These are phyloP conservation scores for Phytophthora pseudosyringae DNA, from an alignment of 352 stramenopile genomes.

Conservation along the genomic window DNA sequence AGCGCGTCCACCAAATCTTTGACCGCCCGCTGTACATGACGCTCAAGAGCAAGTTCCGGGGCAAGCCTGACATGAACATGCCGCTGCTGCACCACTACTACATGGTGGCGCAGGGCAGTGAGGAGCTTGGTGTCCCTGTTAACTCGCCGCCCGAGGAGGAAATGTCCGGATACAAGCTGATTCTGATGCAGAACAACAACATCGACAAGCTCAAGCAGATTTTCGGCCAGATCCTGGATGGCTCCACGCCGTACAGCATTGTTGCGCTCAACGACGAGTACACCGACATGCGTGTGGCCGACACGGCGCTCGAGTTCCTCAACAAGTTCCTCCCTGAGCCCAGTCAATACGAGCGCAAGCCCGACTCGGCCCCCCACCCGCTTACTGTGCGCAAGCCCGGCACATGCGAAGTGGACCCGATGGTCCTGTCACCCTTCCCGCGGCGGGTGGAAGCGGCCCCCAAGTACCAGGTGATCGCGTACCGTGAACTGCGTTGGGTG, in stretches of 20 bases:
- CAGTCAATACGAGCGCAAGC: conserved; percentile 72
- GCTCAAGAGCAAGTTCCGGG: conserved; percentile 87
- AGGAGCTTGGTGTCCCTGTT: conserved; percentile 82
- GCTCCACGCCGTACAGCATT: conserved; percentile 74
- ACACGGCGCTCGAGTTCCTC: conserved; percentile 75
- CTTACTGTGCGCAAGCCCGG: conserved; percentile 69
- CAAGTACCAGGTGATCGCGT: conserved; percentile 84
- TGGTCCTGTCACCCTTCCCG: conserved; percentile 70
- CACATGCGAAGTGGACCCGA: conserved; percentile 77
- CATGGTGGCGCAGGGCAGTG: conserved; percentile 82
- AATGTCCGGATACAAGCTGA: conserved; percentile 86
- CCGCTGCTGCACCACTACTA: conserved; percentile 89
- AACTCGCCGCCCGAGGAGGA: conserved; percentile 74
- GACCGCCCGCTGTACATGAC: conserved; percentile 83
- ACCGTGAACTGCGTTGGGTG: conserved; percentile 83
- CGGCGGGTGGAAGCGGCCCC: conserved; percentile 64
- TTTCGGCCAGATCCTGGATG: conserved; percentile 73
- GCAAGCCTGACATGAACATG: conserved; percentile 90
- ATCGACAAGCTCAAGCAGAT: conserved; percentile 70
- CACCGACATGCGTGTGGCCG: conserved; percentile 77
- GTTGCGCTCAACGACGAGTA: conserved; percentile 91
- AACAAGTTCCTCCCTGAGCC: conserved; percentile 71
- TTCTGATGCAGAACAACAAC: conserved; percentile 88
- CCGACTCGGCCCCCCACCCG: conserved; percentile 42
- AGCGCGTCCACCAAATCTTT: conserved; percentile 89